Conservation (phyloP, 1,139 yeast genomes). For the Saccharomyces hybrid region DNA sequence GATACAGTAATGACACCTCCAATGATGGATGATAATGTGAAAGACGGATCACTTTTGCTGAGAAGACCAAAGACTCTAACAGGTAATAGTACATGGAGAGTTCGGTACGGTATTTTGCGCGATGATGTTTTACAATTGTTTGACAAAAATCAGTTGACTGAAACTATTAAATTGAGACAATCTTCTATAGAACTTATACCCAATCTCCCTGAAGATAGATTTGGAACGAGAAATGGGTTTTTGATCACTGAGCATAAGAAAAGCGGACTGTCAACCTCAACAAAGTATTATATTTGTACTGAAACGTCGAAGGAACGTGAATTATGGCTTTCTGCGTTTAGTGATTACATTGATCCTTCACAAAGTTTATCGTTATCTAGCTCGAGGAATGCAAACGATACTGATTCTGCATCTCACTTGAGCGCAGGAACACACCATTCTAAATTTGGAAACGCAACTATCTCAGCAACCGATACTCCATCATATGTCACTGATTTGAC, state of each 20-base stretch:
- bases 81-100: constrained; percentile 59
- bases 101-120: constrained; percentile 65
- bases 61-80: constrained; percentile 46
- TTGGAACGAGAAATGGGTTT: constrained; percentile 73
- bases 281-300: constrained; percentile 71
- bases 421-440: constrained; percentile 8
- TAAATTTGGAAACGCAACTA: constrained; percentile 7
- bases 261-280: constrained; percentile 47
- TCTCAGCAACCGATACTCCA: constrained; percentile 10
- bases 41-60: constrained; percentile 64
- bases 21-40: constrained; percentile 45
- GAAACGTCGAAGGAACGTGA: constrained; percentile 78
- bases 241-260: constrained; percentile 59
- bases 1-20: constrained; percentile 57
- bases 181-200: constrained; percentile 63
- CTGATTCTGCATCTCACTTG: constrained; percentile 4
- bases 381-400: not conserved
- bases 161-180: constrained; percentile 49
- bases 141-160: constrained; percentile 52
- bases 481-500: constrained; percentile 18
- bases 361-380: not conserved
- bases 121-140: constrained; percentile 55
- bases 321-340: constrained; percentile 60
- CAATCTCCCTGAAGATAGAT: constrained; percentile 56
- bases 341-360: constrained; percentile 36